Conservation (phyloP, 345 rosid genomes). For the Rhodamnia rubescens region DNA sequence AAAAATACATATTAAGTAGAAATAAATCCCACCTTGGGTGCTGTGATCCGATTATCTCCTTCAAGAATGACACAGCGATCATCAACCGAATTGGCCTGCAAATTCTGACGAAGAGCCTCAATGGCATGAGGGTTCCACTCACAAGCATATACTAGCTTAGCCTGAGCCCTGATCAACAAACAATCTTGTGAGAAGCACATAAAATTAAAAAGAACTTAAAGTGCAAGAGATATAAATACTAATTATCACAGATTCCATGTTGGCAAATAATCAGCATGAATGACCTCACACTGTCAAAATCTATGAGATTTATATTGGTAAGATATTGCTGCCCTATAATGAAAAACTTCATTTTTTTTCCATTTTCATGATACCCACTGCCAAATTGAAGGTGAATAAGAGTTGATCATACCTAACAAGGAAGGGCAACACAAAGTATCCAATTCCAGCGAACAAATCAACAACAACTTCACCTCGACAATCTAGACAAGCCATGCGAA, state of each 20-base stretch:
- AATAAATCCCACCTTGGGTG: constrained; percentile 48
- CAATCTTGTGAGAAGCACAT: neutral
- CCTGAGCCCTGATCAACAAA: constrained; percentile 59
- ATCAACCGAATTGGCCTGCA: constrained; percentile 58
- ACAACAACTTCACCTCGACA: constrained; percentile 64
- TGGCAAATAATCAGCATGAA: neutral
- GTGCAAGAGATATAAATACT: too few relatives aligned
- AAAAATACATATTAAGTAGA: neutral
- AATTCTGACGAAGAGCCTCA: constrained; percentile 65
- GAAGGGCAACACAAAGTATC: constrained; percentile 80
- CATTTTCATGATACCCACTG: neutral
- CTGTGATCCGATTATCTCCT: constrained; percentile 71
- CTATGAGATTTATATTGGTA: neutral
- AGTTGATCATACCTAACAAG: constrained; percentile 57
- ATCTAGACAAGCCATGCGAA: constrained; percentile 63
- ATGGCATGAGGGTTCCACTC: constrained; percentile 93
- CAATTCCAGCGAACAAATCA: constrained; percentile 91
- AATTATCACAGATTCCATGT: too few relatives aligned
- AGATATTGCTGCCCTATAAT: neutral
- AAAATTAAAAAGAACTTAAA: too few relatives aligned
- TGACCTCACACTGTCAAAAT: neutral
- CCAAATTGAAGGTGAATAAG: neutral
- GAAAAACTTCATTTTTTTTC: neutral
- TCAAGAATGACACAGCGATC: constrained; percentile 71
- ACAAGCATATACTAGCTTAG: constrained; percentile 77